Evolutionary conservation across 176 grass and related monocot species (phyloP).

Genomic region (Aegilops sharonensis): DNA sequence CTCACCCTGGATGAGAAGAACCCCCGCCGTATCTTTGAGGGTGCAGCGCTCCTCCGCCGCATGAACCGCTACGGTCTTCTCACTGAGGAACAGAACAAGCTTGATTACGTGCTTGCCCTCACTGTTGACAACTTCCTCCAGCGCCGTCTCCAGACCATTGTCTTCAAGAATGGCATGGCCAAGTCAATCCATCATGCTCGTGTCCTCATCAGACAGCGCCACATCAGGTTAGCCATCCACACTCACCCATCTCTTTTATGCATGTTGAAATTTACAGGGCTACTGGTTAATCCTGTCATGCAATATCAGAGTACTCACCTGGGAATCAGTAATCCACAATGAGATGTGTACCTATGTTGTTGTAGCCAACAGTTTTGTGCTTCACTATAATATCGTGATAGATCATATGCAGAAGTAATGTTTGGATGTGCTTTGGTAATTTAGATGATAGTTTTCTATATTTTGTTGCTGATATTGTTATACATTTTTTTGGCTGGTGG

Average conservation of each 20-base stretch:
- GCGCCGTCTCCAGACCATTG: constrained; percentile 48
- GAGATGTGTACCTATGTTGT: background rate
- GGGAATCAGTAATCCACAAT: background rate
- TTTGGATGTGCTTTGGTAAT: background rate
- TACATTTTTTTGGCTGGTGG: background rate
- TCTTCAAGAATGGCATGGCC: constrained; percentile 63
- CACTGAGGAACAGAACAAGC: constrained; percentile 2
- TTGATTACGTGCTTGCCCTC: constrained; percentile 12
- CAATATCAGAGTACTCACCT: background rate
- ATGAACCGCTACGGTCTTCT: constrained; percentile 15
- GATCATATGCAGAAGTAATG: background rate
- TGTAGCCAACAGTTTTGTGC: background rate
- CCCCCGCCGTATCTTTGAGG: constrained; percentile 17
- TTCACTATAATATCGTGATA: background rate
- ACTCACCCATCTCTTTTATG: background rate
- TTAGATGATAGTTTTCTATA: background rate
- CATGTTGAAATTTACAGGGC: background rate
- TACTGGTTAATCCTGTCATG: background rate
- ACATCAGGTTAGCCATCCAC: background rate
- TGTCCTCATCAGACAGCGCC: constrained; percentile 53
- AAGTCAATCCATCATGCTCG: constrained; percentile 67
- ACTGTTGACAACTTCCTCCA: constrained; percentile 21
- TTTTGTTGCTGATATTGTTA: background rate
- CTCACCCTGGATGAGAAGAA: constrained; percentile 12
- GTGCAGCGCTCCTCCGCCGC: constrained; percentile 3